Conservation (phyloP, 208 protist species). For the Ichthyophonus hoferi region DNA sequence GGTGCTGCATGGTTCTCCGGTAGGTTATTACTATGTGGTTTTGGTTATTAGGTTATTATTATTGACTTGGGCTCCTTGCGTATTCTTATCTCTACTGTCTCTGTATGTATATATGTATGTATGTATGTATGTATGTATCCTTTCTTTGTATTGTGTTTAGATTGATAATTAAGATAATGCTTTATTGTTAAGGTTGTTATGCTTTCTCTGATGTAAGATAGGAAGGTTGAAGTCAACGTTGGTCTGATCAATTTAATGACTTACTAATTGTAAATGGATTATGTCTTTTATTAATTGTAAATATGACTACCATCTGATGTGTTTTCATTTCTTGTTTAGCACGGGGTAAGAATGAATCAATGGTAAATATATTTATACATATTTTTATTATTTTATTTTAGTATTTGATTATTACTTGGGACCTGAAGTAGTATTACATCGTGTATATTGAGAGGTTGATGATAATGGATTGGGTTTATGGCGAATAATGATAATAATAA, state of each 20-base stretch:
- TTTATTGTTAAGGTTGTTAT: not conserved
- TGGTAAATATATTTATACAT: too few relatives aligned
- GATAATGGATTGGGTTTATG: too few relatives aligned
- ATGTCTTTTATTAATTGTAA: not conserved
- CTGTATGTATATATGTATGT: conserved; percentile 4
- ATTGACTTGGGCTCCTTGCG: not conserved
- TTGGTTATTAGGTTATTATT: not conserved
- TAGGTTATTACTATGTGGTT: not conserved
- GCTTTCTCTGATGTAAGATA: not conserved
- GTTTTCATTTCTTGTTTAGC: too few relatives aligned
- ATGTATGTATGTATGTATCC: not conserved
- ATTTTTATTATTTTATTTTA: too few relatives aligned
- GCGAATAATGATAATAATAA: too few relatives aligned
- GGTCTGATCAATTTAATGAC: not conserved
- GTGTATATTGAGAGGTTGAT: too few relatives aligned
- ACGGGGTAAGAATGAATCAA: too few relatives aligned
- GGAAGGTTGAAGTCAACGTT: not conserved
- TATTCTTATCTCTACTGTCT: not conserved
- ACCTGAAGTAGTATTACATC: too few relatives aligned
- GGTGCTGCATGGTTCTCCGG: conserved; percentile 54
- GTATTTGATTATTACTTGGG: too few relatives aligned
- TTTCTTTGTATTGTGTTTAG: not conserved
- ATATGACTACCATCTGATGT: not conserved
- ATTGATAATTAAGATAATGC: not conserved
- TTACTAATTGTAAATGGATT: not conserved